Conservation (phyloP, 2,329 filamentous ascomycete species). For the Ascochyta lentis region DNA sequence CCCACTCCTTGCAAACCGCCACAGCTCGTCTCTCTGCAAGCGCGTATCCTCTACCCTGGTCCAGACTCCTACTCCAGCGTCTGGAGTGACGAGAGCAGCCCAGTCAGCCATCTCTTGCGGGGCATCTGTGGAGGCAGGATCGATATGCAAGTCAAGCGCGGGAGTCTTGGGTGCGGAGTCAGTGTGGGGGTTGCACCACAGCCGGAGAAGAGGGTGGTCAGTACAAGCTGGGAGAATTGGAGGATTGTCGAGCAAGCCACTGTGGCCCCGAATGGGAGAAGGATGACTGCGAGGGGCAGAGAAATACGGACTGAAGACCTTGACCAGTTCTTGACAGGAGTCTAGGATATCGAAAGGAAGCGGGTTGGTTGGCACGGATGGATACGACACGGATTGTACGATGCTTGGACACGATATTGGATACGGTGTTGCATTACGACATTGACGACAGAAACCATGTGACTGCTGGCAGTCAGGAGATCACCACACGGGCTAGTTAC, state of each 20-base stretch:
- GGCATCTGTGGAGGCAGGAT: slow-evolving; percentile 49
- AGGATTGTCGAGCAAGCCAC: slow-evolving; percentile 13
- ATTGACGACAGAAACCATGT: slow-evolving; percentile 3
- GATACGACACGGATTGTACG: not conserved
- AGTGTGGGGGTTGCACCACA: slow-evolving; percentile 22
- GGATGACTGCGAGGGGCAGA: not conserved
- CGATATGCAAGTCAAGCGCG: slow-evolving; percentile 30
- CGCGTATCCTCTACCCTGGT: slow-evolving; percentile 51
- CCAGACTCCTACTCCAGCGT: slow-evolving; percentile 46
- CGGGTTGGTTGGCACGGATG: not conserved
- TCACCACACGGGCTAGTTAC: slow-evolving; percentile 6
- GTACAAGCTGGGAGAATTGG: slow-evolving; percentile 37
- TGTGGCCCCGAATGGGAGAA: slow-evolving; percentile 1
- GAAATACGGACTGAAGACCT: slow-evolving; percentile 14
- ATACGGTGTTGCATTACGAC: slow-evolving; percentile 16
- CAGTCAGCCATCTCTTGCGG: slow-evolving; percentile 46
- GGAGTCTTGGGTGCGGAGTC: slow-evolving; percentile 24
- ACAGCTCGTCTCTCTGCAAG: slow-evolving; percentile 41
- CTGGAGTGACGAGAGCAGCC: slow-evolving; percentile 50
- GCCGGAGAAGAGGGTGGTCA: slow-evolving; percentile 26
- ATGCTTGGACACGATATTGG: slow-evolving; percentile 6
- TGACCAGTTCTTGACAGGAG: slow-evolving; percentile 16
- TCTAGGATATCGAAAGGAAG: not conserved
- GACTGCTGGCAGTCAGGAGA: slow-evolving; percentile 18
- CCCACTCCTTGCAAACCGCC: not conserved